Evolutionary conservation across 2,329 filamentous ascomycete species (phyloP).

Genomic region (Colletotrichum orbiculare): DNA sequence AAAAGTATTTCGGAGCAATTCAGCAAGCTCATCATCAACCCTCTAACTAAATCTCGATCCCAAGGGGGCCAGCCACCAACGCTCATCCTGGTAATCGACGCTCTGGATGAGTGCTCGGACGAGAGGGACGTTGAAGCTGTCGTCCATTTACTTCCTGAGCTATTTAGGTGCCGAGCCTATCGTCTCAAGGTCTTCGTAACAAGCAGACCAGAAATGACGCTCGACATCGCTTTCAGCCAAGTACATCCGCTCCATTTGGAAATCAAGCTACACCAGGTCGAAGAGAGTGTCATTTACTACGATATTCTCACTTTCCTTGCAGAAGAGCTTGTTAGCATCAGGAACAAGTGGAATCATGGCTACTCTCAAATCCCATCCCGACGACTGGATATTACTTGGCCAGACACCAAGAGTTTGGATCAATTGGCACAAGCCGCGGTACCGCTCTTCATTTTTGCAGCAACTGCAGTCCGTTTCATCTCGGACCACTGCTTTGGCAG

Average conservation of each 20-base stretch:
- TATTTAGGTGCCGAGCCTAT: background rate
- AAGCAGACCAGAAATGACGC: constrained; percentile 49
- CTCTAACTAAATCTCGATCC: background rate
- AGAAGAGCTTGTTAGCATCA: background rate
- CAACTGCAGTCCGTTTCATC: constrained; percentile 35
- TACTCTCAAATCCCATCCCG: background rate
- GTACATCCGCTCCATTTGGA: background rate
- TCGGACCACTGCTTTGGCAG: background rate
- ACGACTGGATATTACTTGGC: background rate
- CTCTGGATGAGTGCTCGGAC: background rate
- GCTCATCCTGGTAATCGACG: background rate
- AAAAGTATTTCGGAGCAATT: background rate
- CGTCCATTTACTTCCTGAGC: background rate
- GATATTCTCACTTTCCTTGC: background rate
- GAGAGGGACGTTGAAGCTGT: background rate
- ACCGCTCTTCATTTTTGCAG: constrained; percentile 39
- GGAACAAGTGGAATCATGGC: background rate
- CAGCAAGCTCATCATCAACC: background rate
- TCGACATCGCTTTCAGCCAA: constrained; percentile 45
- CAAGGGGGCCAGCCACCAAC: background rate
- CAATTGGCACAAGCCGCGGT: constrained; percentile 18
- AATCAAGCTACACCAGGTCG: background rate
- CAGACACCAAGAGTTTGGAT: background rate
- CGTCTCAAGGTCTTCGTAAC: background rate
- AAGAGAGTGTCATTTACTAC: background rate